Evolutionary conservation across 2,329 filamentous ascomycete genomes (phyloP).

Genomic region (Xylariaceae sp.): DNA sequence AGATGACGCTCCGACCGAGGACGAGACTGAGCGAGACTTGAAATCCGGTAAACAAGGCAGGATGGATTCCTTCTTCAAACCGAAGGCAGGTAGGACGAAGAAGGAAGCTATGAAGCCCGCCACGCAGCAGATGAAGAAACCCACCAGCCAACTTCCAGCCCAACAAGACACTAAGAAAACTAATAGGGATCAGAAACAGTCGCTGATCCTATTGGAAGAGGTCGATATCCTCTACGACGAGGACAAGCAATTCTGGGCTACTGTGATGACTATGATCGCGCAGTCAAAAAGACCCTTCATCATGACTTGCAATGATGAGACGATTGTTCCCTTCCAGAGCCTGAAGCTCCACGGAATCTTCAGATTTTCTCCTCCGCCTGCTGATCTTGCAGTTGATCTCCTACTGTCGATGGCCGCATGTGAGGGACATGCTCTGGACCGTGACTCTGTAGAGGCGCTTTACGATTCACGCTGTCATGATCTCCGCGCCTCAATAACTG

Average conservation of each 20-base stretch:
- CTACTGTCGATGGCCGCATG: conserved; percentile 78
- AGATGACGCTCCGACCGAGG: conserved; percentile 33
- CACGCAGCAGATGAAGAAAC: neutral
- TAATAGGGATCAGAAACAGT: conserved; percentile 73
- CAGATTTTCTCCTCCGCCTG: conserved; percentile 64
- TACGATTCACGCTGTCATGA: conserved; percentile 68
- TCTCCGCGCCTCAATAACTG: conserved; percentile 73
- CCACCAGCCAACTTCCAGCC: conserved; percentile 2
- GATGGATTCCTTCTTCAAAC: conserved; percentile 77
- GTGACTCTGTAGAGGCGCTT: conserved; percentile 63
- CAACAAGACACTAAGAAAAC: conserved; percentile 29
- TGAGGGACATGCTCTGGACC: conserved; percentile 77
- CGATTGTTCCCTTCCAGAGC: conserved; percentile 68
- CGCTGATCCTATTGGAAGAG: conserved; percentile 89
- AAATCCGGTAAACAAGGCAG: conserved; percentile 71
- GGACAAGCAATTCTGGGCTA: conserved; percentile 91
- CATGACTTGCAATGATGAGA: conserved; percentile 92
- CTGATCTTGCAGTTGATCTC: conserved; percentile 70
- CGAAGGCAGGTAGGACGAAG: conserved; percentile 34
- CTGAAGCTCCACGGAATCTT: conserved; percentile 84
- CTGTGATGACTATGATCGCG: conserved; percentile 69
- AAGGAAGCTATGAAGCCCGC: conserved; percentile 30
- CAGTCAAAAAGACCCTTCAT: conserved; percentile 90
- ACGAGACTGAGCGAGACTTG: conserved; percentile 53
- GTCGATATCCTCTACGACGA: conserved; percentile 92